Percentiles rank a stretch among this genome's conserved stretches.
phyloP scores from a whole-genome alignment of 1,284 basidiomycete genomes.

The Ceratobasidium sp. region DNA sequence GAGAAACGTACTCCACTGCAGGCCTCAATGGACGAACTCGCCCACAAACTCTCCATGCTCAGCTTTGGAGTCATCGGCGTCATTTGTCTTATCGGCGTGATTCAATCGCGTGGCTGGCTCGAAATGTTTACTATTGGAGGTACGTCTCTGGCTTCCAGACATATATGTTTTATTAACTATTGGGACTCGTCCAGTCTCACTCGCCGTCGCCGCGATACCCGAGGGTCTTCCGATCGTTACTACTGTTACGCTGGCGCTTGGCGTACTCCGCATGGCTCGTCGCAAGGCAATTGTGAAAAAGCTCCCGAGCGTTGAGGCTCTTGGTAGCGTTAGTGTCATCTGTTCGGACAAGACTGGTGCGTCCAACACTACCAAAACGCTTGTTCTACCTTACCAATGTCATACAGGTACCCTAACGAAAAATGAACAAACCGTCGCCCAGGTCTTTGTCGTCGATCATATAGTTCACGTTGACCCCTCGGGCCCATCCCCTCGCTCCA shows the following conservation, averaged over 20 bases:
- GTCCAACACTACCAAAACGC: neutral
- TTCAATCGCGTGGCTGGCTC: constrained; percentile 90
- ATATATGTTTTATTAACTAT: neutral
- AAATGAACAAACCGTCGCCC: constrained; percentile 95
- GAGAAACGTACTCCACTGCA: constrained; percentile 96
- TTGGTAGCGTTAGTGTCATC: constrained; percentile 95
- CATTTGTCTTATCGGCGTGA: constrained; percentile 91
- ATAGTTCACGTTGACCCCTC: constrained; percentile 72
- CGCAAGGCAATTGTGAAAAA: constrained; percentile 98
- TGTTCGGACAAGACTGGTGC: constrained; percentile 97
- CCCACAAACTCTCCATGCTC: constrained; percentile 89
- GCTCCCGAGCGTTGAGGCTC: constrained; percentile 92
- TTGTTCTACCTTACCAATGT: neutral
- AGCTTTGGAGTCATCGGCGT: constrained; percentile 95
- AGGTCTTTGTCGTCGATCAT: constrained; percentile 90
- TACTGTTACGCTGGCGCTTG: constrained; percentile 95
- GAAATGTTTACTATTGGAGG: constrained; percentile 99
- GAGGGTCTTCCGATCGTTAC: constrained; percentile 98
- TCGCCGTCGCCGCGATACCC: constrained; percentile 97
- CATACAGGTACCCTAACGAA: constrained; percentile 89
- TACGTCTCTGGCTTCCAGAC: constrained; percentile 58
- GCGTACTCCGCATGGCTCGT: constrained; percentile 93
- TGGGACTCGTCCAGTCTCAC: constrained; percentile 73
- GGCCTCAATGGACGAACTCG: constrained; percentile 96
- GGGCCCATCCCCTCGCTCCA: constrained; percentile 52